Evolutionary conservation across 2,329 filamentous ascomycete genomes (phyloP).

Genomic region (Akanthomyces uredinophilus): DNA sequence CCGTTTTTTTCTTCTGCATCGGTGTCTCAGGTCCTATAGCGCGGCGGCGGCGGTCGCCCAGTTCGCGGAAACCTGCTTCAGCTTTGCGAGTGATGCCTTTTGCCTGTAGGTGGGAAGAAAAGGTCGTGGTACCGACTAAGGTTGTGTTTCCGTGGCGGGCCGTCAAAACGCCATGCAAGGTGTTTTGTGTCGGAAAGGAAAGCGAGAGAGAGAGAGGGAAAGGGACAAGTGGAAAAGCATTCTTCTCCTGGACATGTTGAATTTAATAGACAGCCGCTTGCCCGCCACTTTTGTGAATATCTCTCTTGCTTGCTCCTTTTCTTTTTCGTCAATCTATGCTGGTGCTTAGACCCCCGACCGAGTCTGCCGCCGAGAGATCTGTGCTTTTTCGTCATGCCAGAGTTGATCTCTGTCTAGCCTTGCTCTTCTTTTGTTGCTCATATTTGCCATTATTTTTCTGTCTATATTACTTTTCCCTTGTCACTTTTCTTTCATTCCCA

Average conservation of each 20-base stretch:
- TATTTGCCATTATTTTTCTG: background rate
- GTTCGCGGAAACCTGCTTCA: background rate
- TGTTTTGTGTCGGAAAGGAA: slow-evolving; percentile 1
- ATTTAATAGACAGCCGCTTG: background rate
- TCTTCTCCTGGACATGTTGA: background rate
- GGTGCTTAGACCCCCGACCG: background rate
- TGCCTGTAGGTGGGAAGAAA: too few species aligned
- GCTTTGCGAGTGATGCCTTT: background rate
- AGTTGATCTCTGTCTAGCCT: slow-evolving; percentile 10
- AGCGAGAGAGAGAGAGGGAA: too few species aligned
- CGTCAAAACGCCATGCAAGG: slow-evolving; percentile 2
- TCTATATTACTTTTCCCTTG: slow-evolving; percentile 15
- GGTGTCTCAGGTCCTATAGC: slow-evolving; percentile 7
- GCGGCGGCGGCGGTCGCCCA: background rate
- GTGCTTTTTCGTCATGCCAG: background rate
- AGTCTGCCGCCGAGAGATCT: background rate
- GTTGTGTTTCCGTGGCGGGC: slow-evolving; percentile 7
- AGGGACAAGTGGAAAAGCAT: background rate
- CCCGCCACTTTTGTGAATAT: background rate
- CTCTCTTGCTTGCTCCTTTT: background rate
- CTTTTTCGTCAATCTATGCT: slow-evolving; percentile 15
- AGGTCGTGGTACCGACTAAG: too few species aligned
- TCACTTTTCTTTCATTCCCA: slow-evolving; percentile 17
- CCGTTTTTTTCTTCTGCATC: background rate
- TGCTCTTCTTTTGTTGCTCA: background rate